phyloP scores from a whole-genome alignment of 345 rosid genomes.

The Eutrema yunnanense region DNA sequence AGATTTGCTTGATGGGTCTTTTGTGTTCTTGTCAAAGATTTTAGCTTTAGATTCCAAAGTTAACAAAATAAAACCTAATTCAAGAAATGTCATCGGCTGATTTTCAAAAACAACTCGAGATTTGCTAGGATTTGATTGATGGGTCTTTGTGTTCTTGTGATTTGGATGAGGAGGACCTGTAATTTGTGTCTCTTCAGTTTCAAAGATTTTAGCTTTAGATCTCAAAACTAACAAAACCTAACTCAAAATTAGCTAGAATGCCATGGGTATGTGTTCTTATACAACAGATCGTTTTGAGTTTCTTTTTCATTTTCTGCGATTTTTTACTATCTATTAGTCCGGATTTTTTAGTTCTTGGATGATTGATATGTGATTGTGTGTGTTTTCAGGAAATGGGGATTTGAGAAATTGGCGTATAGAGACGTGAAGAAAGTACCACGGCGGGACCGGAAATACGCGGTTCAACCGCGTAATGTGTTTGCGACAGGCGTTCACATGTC shows the following conservation, averaged over 20 bases:
- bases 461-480: conserved; percentile 67
- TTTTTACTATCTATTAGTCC: background rate
- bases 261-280: background rate
- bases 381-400: conserved; percentile 77
- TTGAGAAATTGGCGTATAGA: conserved; percentile 81
- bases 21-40: background rate
- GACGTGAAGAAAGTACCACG: conserved; percentile 66
- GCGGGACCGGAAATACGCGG: conserved; percentile 78
- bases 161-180: background rate
- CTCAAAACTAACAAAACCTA: background rate
- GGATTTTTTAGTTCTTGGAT: background rate
- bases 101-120: background rate
- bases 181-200: background rate
- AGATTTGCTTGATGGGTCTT: background rate
- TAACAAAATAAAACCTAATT: too few species aligned
- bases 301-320: background rate
- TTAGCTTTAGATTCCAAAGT: too few species aligned
- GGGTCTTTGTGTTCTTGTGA: background rate
- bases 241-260: background rate
- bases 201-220: background rate
- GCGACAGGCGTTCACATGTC: conserved; percentile 96
- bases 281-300: background rate
- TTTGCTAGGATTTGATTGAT: background rate
- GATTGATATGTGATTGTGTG: background rate
- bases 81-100: background rate